Evolutionary conservation across 2,329 filamentous ascomycete genomes (phyloP).

Genomic region (Fusarium subglutinans): DNA sequence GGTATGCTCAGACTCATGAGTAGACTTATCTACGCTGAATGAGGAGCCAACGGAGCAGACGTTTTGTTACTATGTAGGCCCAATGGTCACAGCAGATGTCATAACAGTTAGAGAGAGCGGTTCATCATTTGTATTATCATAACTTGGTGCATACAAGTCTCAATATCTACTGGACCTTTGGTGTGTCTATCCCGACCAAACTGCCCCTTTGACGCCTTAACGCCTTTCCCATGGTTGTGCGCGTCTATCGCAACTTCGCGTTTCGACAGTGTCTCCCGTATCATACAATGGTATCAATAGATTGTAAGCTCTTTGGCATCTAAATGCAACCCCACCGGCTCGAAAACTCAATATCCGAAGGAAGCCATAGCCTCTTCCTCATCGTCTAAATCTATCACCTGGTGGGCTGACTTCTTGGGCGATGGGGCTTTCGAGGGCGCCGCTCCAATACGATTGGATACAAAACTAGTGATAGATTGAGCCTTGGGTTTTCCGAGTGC

Average conservation of each 20-base stretch:
- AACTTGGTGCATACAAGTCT: slow-evolving; percentile 16
- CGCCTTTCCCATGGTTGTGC: slow-evolving; percentile 18
- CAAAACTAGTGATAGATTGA: slow-evolving; percentile 52
- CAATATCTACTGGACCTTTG: slow-evolving; percentile 28
- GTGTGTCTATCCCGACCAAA: slow-evolving; percentile 14
- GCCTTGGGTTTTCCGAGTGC: slow-evolving; percentile 47
- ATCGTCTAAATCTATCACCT: slow-evolving; percentile 54
- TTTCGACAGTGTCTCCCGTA: background rate
- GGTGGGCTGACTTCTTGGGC: slow-evolving; percentile 25
- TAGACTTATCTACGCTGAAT: background rate
- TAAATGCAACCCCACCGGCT: background rate
- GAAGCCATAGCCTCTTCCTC: slow-evolving; percentile 60
- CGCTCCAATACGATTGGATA: slow-evolving; percentile 47
- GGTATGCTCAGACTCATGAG: background rate
- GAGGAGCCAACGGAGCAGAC: background rate
- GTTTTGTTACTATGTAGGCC: background rate
- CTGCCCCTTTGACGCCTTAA: slow-evolving; percentile 11
- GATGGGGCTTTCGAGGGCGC: slow-evolving; percentile 18
- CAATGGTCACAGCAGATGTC: background rate
- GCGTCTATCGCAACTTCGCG: slow-evolving; percentile 5
- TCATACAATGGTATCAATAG: slow-evolving; percentile 20
- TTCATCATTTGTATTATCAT: slow-evolving; percentile 32
- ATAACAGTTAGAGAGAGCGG: background rate
- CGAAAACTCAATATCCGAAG: slow-evolving; percentile 50
- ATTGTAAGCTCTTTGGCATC: slow-evolving; percentile 2